phyloP scores from a whole-genome alignment of 2,329 filamentous ascomycete genomes.

The Didymella lethalis region DNA sequence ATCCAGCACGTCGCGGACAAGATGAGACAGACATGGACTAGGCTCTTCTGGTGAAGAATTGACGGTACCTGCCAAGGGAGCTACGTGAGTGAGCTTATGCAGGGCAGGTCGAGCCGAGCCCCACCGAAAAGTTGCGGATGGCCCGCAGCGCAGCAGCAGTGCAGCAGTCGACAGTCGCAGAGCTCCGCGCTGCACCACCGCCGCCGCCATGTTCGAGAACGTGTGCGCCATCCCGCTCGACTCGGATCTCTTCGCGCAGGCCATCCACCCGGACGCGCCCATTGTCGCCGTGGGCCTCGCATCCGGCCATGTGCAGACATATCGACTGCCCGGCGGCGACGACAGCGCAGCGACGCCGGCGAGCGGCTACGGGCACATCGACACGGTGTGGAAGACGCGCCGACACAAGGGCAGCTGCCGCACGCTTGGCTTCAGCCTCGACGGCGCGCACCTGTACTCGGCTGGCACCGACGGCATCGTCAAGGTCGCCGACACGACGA shows the following conservation, averaged over 20 bases:
- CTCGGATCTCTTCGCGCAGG: conserved; percentile 87
- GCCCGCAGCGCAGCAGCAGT: too few relatives aligned
- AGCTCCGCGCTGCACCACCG: conserved; percentile 7
- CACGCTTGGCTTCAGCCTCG: conserved; percentile 77
- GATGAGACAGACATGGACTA: neutral
- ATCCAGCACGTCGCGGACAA: neutral
- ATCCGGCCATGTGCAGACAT: conserved; percentile 84
- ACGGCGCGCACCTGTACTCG: conserved; percentile 73
- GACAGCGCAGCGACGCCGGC: conserved; percentile 60
- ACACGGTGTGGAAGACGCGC: conserved; percentile 83
- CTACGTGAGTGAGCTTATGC: neutral
- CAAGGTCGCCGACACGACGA: conserved; percentile 66
- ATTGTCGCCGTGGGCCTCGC: conserved; percentile 86
- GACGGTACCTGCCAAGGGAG: conserved; percentile 26
- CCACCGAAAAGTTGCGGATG: conserved; percentile 36
- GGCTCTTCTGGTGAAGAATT: neutral
- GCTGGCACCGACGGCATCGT: conserved; percentile 70
- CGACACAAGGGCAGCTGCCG: conserved; percentile 95
- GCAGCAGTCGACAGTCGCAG: neutral
- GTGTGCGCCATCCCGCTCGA: conserved; percentile 87
- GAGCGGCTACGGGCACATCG: conserved; percentile 76
- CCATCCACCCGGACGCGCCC: conserved; percentile 83
- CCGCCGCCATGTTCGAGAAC: conserved; percentile 79
- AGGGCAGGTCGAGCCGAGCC: conserved; percentile 11
- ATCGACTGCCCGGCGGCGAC: conserved; percentile 69